Base-by-base conservation (phyloP, 495 filamentous ascomycete species). In the Trichocladium antarcticum region DNA sequence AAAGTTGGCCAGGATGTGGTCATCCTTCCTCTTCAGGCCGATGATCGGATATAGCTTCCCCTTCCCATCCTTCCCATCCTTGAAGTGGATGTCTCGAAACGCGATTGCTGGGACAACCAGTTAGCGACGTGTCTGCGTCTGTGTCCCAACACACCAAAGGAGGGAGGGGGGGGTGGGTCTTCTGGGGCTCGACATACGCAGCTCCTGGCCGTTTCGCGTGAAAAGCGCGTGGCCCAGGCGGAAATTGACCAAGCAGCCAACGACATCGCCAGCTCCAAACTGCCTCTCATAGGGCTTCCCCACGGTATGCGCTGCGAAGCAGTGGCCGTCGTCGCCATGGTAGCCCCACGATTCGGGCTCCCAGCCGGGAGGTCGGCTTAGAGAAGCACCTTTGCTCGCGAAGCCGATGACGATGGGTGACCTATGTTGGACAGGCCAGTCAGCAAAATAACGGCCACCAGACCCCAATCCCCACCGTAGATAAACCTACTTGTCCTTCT, bases 271-370 rank as follows among this genome's bases (percentile, higher is more conserved):
- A 59, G 61, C 49, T 10, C 61, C 65, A 61, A 87, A 96, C 4
- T 74, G 78, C 19, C 79, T 80, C 0, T 85, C 87, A 61, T 88
- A 95, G 6, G 73, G 60, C 57, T 87, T 87, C 7, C 90, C 87
- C 32, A 78, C 77, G 16, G 77, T 81, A 41, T 82, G 75, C 17
- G 82, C 79, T 38, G 82, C 78, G 58, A 93, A 99, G 37, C 80
- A 80, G 54, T 89, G 81, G 24, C 92, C 92, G 64, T 99, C 92
- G 62, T 99, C 93, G 20, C 92, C 89, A 59, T 99, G 92, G 60
- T 95, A 99, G 31, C 86, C 92, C 87, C 87, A 99, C 1, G 89
- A 95, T 36, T 95, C 88, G 17, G 80, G 79, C 59, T 99, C 92
- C 92, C 90, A 97, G 19, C 92, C 92, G 0, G 90, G 89, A 24